Conservation (phyloP, 129 eudicot species). For the Flaveria trinervia region DNA sequence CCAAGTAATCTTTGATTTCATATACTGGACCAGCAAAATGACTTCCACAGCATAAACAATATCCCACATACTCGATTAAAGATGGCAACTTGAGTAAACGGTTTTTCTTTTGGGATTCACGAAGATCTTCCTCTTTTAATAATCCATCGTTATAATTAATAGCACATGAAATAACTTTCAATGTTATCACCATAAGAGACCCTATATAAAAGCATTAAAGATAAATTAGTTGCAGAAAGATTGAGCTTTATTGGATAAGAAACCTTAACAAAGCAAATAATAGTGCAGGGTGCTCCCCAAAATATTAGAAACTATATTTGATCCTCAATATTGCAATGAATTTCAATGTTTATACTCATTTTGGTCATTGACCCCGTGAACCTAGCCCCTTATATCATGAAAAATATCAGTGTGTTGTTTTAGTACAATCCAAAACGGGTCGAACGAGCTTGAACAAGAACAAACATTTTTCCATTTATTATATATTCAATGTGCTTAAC, state of each 20-base stretch:
- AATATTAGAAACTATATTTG: conserved; percentile 13
- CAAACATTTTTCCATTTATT: background rate
- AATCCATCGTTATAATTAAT: conserved; percentile 93
- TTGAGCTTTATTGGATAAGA: conserved; percentile 1
- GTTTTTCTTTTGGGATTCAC: conserved; percentile 89
- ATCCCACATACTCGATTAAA: conserved; percentile 74
- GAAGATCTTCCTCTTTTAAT: conserved; percentile 78
- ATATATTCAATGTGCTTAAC: background rate
- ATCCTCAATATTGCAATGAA: background rate
- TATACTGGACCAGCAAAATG: conserved; percentile 97
- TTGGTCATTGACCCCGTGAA: background rate
- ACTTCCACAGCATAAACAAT: conserved; percentile 95
- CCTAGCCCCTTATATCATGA: background rate
- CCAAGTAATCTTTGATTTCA: conserved; percentile 89
- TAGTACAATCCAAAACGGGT: background rate
- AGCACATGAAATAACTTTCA: conserved; percentile 86
- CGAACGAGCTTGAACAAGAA: background rate
- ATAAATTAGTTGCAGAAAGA: conserved; percentile 15
- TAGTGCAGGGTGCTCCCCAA: conserved; percentile 3
- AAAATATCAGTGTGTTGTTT: background rate
- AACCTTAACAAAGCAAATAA: conserved; percentile 7
- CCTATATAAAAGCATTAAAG: conserved; percentile 45
- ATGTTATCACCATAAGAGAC: conserved; percentile 88
- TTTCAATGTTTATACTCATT: background rate
- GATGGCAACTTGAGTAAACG: conserved; percentile 78